phyloP scores from a whole-genome alignment of 805 yeast genomes.

The Zygoascus ofunaensis region DNA sequence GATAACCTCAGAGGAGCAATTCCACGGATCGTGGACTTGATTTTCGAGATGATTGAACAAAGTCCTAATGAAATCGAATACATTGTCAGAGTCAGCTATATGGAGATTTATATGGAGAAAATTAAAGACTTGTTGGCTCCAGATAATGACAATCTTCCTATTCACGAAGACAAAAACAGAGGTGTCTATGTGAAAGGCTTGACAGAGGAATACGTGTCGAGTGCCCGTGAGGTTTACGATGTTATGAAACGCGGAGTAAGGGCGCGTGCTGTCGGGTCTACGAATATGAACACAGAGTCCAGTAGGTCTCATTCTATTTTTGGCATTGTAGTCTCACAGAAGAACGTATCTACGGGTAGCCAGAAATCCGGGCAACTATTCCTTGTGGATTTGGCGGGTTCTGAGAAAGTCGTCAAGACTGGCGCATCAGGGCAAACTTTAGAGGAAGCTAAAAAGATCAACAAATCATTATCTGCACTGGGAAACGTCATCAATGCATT shows the following conservation, averaged over 20 bases:
- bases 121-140: constrained; percentile 60
- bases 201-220: constrained; percentile 49
- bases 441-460: constrained; percentile 80
- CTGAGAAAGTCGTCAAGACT: constrained; percentile 69
- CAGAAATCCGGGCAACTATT: constrained; percentile 56
- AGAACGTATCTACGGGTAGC: constrained; percentile 44
- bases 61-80: constrained; percentile 47
- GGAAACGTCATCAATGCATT: constrained; percentile 76
- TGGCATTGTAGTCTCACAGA: constrained; percentile 58
- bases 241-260: constrained; percentile 51
- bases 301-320: constrained; percentile 78
- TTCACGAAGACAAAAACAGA: constrained; percentile 54
- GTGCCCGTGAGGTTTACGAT: constrained; percentile 47
- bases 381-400: constrained; percentile 79
- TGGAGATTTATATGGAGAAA: constrained; percentile 77
- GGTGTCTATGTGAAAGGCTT: constrained; percentile 70
- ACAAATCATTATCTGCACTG: constrained; percentile 63
- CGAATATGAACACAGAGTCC: constrained; percentile 63
- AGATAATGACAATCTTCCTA: constrained; percentile 34
- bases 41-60: constrained; percentile 47
- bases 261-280: constrained; percentile 47
- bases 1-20: constrained; percentile 51
- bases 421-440: constrained; percentile 67
- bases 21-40: constrained; percentile 59
- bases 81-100: constrained; percentile 57